Base-by-base conservation (phyloP, 805 yeast species). In the Candida arabinofermentans region DNA sequence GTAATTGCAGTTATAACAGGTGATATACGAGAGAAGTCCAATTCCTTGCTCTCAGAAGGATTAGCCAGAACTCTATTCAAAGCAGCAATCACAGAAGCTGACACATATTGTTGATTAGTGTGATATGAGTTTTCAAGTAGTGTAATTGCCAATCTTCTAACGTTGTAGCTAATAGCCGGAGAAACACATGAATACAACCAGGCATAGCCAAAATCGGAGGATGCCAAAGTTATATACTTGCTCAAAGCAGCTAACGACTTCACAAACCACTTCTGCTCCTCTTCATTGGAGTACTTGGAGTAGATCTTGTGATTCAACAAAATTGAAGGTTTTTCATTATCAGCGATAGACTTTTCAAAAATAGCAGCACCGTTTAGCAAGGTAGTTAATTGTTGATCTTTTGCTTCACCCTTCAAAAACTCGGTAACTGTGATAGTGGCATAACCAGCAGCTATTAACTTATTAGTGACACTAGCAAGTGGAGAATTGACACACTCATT, bases 371-470 rank as follows among this genome's bases (percentile, higher is more conserved):
- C 58, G 5, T 54, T 54, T 9, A 63, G 50, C 3, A 42, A 24
- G 7, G 42, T 26, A 12, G 29, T 32, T 14, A 55, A 27, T 2
- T 31, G 36, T 9, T 40, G 45, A 34, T 44, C 37, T 1, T 42
- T 24, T 4, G 31, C 38, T 12, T 41, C 26, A 9, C 43, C 47
- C 13, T 50, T 50, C 7, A 70, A 26, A 3, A 50, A 37, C 12
- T 44, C 45, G 17, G 54, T 37, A 9, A 47, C 40, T 8, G 47
- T 46, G 45, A 68, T 48, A 2, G 74, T 61, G 2, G 81, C 80
- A 55, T 76, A 81, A 3, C 81, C 79, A 37, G 77, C 72, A 2
- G 72, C 61, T 14, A 81, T 71, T 8, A 75, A 65, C 57, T 77
- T 72, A 58, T 69, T 73, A 33, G 77, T 62, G 12, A 77, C 67